These are phyloP conservation scores for Eimeria sp. DNA, from an alignment of 169 alveolate genomes.

Conservation along the genomic window DNA sequence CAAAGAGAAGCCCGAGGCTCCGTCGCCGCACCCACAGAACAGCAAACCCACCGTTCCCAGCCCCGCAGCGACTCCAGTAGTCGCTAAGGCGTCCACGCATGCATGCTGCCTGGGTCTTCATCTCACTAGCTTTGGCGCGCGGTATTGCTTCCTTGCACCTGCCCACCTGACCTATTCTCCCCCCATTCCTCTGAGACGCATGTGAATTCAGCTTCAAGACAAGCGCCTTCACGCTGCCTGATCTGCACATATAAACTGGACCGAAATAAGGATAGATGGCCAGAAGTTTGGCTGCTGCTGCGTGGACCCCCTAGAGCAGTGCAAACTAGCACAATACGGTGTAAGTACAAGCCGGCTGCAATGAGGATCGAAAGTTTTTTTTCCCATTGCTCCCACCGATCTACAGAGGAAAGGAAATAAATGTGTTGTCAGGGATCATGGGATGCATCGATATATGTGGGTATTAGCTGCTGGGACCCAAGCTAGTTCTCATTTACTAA, in stretches of 20 bases:
- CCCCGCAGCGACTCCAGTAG: conserved; percentile 32
- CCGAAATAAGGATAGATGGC: neutral
- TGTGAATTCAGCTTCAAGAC: neutral
- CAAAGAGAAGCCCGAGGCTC: neutral
- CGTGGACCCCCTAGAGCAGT: neutral
- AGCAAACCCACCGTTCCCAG: conserved; percentile 5
- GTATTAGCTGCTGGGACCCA: neutral
- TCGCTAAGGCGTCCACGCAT: neutral
- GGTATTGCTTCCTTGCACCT: neutral
- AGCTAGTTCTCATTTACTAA: neutral
- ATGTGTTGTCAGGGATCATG: neutral
- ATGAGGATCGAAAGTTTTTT: neutral
- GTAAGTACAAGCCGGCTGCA: neutral
- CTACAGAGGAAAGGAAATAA: neutral
- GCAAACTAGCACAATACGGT: neutral
- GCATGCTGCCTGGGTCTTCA: neutral
- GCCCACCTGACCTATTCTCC: neutral
- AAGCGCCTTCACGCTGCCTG: neutral
- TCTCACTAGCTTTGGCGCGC: neutral
- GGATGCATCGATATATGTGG: neutral
- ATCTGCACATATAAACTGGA: neutral
- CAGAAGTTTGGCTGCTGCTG: conserved; percentile 1
- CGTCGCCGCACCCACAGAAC: neutral
- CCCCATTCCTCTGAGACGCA: neutral
- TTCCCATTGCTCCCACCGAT: neutral